Percentiles rank a stretch among this genome's conserved stretches.
phyloP scores from a whole-genome alignment of 805 yeast genomes.

The Candida qinlingensis region DNA sequence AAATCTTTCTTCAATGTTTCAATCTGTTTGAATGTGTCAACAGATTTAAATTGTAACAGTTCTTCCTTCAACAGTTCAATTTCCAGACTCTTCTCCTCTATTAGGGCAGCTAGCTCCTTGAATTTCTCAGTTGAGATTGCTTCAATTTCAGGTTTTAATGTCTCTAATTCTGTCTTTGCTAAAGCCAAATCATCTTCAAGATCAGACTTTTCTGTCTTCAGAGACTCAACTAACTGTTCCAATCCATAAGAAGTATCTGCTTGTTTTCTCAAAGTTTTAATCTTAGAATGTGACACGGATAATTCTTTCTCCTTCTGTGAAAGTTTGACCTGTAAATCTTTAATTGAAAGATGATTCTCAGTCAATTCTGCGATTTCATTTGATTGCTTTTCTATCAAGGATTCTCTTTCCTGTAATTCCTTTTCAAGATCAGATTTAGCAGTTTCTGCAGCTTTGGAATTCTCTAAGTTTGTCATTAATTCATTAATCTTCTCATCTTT shows the following conservation, averaged over 20 bases:
- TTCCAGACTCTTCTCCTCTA: constrained; percentile 22
- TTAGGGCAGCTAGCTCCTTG: background rate
- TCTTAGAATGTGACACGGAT: background rate
- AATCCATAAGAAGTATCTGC: background rate
- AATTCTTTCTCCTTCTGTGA: background rate
- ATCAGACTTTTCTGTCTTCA: background rate
- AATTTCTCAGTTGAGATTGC: background rate
- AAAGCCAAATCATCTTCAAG: constrained; percentile 3
- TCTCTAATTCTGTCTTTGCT: background rate
- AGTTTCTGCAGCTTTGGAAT: background rate
- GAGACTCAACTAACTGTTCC: background rate
- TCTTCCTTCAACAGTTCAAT: constrained; percentile 22
- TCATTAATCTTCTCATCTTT: background rate
- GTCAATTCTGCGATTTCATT: background rate
- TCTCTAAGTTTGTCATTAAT: background rate
- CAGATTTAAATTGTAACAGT: constrained; percentile 12
- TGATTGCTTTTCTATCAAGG: background rate
- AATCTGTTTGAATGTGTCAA: background rate
- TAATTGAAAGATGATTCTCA: background rate
- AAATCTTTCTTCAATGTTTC: background rate
- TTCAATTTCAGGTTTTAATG: background rate
- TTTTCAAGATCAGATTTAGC: background rate
- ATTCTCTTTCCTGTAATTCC: background rate
- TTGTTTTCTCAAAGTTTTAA: no score
- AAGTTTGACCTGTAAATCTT: background rate